Base-by-base conservation (phyloP, 2,329 filamentous ascomycete species). In the Beauveria scarabaeidicola region DNA sequence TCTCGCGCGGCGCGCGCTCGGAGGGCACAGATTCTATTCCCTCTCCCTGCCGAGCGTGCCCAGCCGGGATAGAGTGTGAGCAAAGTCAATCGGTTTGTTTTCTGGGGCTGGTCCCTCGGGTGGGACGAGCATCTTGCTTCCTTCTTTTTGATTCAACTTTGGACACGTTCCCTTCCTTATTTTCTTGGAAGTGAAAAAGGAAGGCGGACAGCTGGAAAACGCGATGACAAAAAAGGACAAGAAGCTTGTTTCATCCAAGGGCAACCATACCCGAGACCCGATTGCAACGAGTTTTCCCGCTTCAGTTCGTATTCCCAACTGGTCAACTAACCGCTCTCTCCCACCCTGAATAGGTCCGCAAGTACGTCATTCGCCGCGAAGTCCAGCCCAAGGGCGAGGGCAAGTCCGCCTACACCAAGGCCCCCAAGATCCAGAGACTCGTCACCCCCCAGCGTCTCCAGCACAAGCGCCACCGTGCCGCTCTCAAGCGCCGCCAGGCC, bases 281-380 rank as follows among this genome's bases (percentile, higher is more conserved):
- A 52, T 50, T 23, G 25, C 38, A 51, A 58, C 55, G 55, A 58
- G 55, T 58, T 36, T 19, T 27, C n/a, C 9, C 5, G 8, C 44
- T 17, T 15, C 43, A 58, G 44, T 57, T 57, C 25, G 25, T 58
- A 25, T 52, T 11, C 23, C 40, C 25, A 46, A 43, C 25, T 52
- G 38, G 36, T 32, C 10, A 15, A 52, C 56, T 58, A 52, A 59
- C 36, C 40, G 3, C 40, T 19, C 40, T 36, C 1, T 5, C 11
- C 19, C 23, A 11, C 21, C 17, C 19, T 43, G 70, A 71, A 70
- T 82, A 93, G 89, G 89, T 94, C 81, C 93, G 94, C 85, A 97
- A 97, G 85, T 99, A 96, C 83, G 94, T 99, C 80, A 97, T 99
- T 75, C 94, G 94, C 78, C 94, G 94, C 78, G 94, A 97, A 80